Evolutionary conservation across 768 basidiomycete species (phyloP).

Genomic region (Mrakia frigida): DNA sequence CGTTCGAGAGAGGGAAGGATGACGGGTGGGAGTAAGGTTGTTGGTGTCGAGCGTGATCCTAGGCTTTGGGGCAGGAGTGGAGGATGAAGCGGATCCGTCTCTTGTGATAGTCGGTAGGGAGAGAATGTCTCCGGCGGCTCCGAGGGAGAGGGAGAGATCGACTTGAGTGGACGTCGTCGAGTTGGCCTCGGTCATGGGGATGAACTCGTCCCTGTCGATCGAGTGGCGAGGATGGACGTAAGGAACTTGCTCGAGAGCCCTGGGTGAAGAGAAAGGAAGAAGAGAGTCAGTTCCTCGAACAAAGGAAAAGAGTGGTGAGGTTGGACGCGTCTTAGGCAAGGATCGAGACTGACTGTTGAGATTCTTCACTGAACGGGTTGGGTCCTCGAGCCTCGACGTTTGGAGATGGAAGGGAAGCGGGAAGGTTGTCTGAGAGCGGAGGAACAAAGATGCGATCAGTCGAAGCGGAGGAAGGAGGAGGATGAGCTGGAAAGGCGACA

Average conservation of each 20-base stretch:
- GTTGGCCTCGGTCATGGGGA: background rate
- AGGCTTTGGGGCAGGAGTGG: background rate
- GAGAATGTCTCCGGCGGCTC: background rate
- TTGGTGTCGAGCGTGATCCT: background rate
- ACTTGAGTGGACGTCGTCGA: background rate
- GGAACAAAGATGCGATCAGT: background rate
- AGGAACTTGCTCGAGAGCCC: background rate
- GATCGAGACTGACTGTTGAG: background rate
- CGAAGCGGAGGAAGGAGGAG: background rate
- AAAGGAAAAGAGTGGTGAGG: background rate
- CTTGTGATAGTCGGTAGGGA: background rate
- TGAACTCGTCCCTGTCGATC: constrained; percentile 1
- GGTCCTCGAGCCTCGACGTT: background rate
- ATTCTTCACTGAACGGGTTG: background rate
- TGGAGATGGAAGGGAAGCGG: background rate
- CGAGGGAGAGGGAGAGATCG: constrained; percentile 1
- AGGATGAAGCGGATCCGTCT: background rate
- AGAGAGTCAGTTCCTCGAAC: background rate
- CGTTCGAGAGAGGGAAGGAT: background rate
- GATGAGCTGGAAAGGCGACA: background rate
- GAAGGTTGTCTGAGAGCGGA: background rate
- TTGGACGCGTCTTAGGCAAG: too few species aligned
- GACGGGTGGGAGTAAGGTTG: background rate
- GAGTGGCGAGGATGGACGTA: background rate
- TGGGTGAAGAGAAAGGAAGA: background rate